Conservation (phyloP, 1,284 basidiomycete genomes). For the Ceratobasidium sp. region DNA sequence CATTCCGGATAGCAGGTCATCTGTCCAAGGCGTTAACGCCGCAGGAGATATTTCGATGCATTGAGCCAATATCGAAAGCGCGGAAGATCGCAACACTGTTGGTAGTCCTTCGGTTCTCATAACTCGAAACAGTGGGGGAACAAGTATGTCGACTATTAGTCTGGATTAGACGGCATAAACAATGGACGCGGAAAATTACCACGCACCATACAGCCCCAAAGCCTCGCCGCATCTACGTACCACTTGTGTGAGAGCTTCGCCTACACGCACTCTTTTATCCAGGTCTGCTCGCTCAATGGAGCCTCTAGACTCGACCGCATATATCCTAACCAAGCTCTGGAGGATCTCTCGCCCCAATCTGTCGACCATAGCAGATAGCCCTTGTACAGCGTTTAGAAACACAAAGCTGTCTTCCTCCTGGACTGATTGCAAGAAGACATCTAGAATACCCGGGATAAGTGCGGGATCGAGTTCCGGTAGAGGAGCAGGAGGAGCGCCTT, state of each 20-base stretch:
- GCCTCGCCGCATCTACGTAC: conserved; percentile 81
- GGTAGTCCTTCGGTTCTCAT: conserved; percentile 73
- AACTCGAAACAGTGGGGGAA: conserved; percentile 75
- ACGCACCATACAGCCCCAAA: conserved; percentile 77
- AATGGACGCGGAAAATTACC: conserved; percentile 12
- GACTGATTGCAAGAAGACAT: conserved; percentile 87
- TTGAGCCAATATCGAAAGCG: conserved; percentile 84
- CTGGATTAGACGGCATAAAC: background rate
- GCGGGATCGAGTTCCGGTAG: conserved; percentile 65
- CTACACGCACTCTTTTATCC: conserved; percentile 85
- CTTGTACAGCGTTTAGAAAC: conserved; percentile 93
- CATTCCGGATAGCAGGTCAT: conserved; percentile 74
- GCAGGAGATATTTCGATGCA: conserved; percentile 75
- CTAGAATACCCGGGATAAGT: conserved; percentile 85
- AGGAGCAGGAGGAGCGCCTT: conserved; percentile 49
- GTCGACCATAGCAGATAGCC: conserved; percentile 86
- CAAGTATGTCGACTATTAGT: conserved; percentile 71
- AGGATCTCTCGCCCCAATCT: conserved; percentile 81
- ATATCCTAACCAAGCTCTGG: conserved; percentile 72
- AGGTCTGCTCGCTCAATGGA: conserved; percentile 75
- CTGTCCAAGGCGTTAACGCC: conserved; percentile 73
- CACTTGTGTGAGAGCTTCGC: conserved; percentile 88
- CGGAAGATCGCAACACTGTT: conserved; percentile 81
- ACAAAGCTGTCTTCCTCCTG: conserved; percentile 97
- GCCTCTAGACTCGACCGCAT: conserved; percentile 62